Evolutionary conservation across 2,329 filamentous ascomycete genomes (phyloP).

Genomic region (Sporothrix protearum): DNA sequence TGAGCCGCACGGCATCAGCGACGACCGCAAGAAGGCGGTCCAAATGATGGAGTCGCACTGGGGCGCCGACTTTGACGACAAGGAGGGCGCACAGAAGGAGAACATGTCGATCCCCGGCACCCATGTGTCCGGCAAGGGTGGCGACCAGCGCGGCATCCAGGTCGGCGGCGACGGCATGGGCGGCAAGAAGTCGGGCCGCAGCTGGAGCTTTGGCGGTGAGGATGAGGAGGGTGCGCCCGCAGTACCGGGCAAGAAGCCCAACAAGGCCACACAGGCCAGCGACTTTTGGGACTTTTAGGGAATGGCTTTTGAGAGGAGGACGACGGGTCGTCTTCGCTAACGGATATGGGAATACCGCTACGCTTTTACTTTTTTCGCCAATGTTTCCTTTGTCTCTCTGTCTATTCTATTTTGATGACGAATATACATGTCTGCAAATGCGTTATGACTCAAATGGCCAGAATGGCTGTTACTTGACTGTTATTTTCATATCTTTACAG

Average conservation of each 20-base stretch:
- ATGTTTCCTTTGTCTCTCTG: conserved; percentile 14
- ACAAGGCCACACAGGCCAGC: conserved; percentile 36
- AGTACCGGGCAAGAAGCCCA: conserved; percentile 41
- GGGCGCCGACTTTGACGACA: conserved; percentile 46
- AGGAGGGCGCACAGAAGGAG: conserved; percentile 46
- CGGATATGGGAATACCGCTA: background rate
- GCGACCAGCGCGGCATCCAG: conserved; percentile 40
- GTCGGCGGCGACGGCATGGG: conserved; percentile 66
- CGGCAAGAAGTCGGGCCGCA: conserved; percentile 50
- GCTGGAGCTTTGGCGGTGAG: conserved; percentile 58
- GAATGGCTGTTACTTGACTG: background rate
- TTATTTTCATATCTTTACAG: background rate
- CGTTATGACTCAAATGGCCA: background rate
- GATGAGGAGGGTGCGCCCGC: conserved; percentile 40
- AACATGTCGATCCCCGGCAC: conserved; percentile 42
- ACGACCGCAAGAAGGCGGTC: conserved; percentile 64
- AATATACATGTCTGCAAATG: conserved; percentile 15
- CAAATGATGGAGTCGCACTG: conserved; percentile 69
- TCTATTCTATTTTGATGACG: conserved; percentile 13
- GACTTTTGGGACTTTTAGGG: conserved; percentile 49
- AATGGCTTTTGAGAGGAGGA: background rate
- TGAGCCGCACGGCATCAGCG: conserved; percentile 45
- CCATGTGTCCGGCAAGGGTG: conserved; percentile 21
- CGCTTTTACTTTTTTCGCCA: background rate
- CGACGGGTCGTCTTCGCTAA: background rate